These are phyloP conservation scores for Torulaspora gathmanii DNA, from an alignment of 805 yeast species.

Conservation along the genomic window DNA sequence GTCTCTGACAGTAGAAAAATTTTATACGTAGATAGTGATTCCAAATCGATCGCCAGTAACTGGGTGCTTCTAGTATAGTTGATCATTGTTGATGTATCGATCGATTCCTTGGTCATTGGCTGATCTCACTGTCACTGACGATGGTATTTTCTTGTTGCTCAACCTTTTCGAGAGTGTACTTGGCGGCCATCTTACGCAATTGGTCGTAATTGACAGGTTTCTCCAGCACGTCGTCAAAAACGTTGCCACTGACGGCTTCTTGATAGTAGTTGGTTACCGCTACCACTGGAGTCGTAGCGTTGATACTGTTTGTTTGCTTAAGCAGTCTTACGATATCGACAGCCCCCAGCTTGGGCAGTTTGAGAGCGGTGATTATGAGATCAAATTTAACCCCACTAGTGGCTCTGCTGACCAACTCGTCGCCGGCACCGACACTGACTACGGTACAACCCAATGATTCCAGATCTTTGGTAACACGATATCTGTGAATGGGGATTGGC, in stretches of 20 bases:
- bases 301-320: conserved; percentile 69
- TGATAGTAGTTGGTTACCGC: conserved; percentile 67
- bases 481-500: conserved; percentile 77
- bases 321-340: conserved; percentile 74
- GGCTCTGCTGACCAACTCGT: conserved; percentile 74
- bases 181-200: conserved; percentile 28
- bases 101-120: background rate
- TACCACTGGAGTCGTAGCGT: conserved; percentile 70
- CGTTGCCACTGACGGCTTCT: conserved; percentile 52
- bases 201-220: conserved; percentile 49
- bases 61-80: background rate
- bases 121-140: conserved; percentile 31
- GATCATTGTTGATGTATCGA: no score
- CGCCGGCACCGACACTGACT: conserved; percentile 70
- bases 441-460: conserved; percentile 75
- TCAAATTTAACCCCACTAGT: conserved; percentile 84
- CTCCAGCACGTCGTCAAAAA: conserved; percentile 66
- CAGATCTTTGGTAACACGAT: conserved; percentile 56
- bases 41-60: background rate
- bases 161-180: conserved; percentile 31
- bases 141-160: conserved; percentile 33
- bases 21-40: conserved; percentile 7
- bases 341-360: conserved; percentile 61
- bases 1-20: conserved; percentile 2
- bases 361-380: conserved; percentile 69